These are phyloP conservation scores for Coniochaeta sp. DNA, from an alignment of 2,329 filamentous ascomycete genomes.

Conservation along the genomic window DNA sequence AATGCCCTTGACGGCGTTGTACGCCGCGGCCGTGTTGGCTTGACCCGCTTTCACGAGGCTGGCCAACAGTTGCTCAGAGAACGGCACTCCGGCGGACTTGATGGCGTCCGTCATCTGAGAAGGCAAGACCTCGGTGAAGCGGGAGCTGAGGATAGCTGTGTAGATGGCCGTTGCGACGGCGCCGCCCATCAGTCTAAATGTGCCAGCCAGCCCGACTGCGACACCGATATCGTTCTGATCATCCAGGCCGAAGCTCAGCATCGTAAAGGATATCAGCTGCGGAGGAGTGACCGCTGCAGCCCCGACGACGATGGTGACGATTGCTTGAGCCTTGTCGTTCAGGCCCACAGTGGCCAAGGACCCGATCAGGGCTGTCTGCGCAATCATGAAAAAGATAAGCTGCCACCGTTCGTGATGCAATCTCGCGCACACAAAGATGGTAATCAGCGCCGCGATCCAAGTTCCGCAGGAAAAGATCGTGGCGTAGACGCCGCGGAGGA, in stretches of 20 bases:
- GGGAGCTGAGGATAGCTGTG: conserved; percentile 23
- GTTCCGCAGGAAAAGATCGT: conserved; percentile 21
- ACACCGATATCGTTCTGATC: conserved; percentile 27
- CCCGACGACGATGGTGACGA: conserved; percentile 21
- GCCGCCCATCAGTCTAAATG: conserved; percentile 27
- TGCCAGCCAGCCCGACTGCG: conserved; percentile 26
- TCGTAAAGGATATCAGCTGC: conserved; percentile 23
- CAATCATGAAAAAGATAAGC: conserved; percentile 21
- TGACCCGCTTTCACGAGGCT: conserved; percentile 19
- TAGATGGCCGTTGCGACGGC: conserved; percentile 30
- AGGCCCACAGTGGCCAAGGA: conserved; percentile 24
- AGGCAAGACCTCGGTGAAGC: conserved; percentile 17
- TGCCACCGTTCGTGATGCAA: conserved; percentile 28
- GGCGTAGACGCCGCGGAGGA: conserved; percentile 20
- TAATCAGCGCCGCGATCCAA: conserved; percentile 16
- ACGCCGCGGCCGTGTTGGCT: conserved; percentile 23
- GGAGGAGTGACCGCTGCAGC: conserved; percentile 23
- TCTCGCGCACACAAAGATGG: conserved; percentile 19
- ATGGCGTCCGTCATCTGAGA: conserved; percentile 14
- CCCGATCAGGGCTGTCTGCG: conserved; percentile 26
- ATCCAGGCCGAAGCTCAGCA: conserved; percentile 25
- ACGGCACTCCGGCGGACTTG: conserved; percentile 11
- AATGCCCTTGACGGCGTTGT: conserved; percentile 18
- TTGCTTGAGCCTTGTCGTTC: conserved; percentile 24
- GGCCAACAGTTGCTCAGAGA: conserved; percentile 10